Conservation (phyloP, 169 alveolate species). For the Eimeria maxima region DNA sequence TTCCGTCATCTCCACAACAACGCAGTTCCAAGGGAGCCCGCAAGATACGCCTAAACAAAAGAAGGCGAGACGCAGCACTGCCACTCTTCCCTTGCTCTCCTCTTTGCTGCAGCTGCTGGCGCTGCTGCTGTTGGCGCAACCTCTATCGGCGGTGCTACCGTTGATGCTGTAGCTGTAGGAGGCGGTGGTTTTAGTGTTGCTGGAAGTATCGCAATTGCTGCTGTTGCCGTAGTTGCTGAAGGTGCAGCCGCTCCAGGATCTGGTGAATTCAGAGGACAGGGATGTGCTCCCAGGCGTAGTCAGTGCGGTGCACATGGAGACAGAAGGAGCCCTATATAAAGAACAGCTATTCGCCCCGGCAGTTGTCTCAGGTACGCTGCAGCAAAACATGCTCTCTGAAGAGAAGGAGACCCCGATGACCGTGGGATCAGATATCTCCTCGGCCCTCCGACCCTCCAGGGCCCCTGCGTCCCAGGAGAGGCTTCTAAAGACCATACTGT, state of each 20-base stretch:
- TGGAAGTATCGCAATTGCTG: background rate
- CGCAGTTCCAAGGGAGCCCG: constrained; percentile 73
- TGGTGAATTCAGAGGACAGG: background rate
- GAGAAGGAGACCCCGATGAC: background rate
- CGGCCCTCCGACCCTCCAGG: background rate
- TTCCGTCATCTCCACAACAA: constrained; percentile 59
- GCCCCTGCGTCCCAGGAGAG: background rate
- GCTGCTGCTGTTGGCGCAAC: background rate
- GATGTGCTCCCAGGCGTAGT: background rate
- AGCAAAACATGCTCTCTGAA: background rate
- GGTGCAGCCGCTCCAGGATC: constrained; percentile 25
- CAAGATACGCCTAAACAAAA: constrained; percentile 68
- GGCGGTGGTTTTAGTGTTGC: background rate
- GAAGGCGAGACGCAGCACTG: constrained; percentile 11
- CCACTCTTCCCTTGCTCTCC: background rate
- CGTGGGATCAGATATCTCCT: background rate
- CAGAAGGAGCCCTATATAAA: background rate
- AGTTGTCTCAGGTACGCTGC: background rate
- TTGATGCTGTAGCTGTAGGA: background rate
- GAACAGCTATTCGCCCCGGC: background rate
- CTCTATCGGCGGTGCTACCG: background rate
- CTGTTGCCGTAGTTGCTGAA: background rate
- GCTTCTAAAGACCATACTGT: background rate
- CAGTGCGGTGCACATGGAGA: background rate
- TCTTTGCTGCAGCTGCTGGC: background rate